Conservation (phyloP, 805 yeast genomes). For the Pichia californica region DNA sequence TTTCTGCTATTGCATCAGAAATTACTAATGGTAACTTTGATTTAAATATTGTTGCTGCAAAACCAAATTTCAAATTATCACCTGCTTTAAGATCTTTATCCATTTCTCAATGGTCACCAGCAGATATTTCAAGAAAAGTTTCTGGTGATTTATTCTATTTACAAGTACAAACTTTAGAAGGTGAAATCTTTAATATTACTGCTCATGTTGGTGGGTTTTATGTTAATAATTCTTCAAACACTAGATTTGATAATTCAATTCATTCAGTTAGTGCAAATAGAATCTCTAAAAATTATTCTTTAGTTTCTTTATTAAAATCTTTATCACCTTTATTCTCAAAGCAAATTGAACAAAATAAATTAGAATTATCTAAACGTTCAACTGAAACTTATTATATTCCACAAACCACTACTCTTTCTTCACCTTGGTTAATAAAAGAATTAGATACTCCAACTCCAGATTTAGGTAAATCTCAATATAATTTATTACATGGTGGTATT, state of each 20-base stretch:
- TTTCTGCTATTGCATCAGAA: slow-evolving; percentile 17
- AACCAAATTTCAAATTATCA: slow-evolving; percentile 28
- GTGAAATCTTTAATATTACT: slow-evolving; percentile 72
- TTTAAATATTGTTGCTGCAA: slow-evolving; percentile 24
- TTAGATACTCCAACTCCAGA: slow-evolving; percentile 38
- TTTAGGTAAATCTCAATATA: slow-evolving; percentile 52
- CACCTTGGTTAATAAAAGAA: slow-evolving; percentile 69
- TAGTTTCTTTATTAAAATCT: slow-evolving; percentile 54
- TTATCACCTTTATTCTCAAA: slow-evolving; percentile 58
- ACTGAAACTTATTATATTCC: slow-evolving; percentile 59
- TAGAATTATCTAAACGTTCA: slow-evolving; percentile 35
- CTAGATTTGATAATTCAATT: slow-evolving; percentile 63
- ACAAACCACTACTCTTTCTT: slow-evolving; percentile 49
- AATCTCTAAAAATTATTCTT: slow-evolving; percentile 37
- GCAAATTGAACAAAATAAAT: slow-evolving; percentile 47
- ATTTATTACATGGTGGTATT: slow-evolving; percentile 45
- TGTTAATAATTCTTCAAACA: slow-evolving; percentile 61
- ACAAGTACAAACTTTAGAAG: slow-evolving; percentile 70
- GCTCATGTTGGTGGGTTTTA: slow-evolving; percentile 75
- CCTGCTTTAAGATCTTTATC: slow-evolving; percentile 51
- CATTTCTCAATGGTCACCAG: slow-evolving; percentile 83
- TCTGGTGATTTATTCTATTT: slow-evolving; percentile 81
- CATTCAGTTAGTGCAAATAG: slow-evolving; percentile 21
- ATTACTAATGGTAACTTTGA: slow-evolving; percentile 12
- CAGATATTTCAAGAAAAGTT: slow-evolving; percentile 51